Conservation (phyloP, 768 basidiomycete species). For the Arthromyces matolae region DNA sequence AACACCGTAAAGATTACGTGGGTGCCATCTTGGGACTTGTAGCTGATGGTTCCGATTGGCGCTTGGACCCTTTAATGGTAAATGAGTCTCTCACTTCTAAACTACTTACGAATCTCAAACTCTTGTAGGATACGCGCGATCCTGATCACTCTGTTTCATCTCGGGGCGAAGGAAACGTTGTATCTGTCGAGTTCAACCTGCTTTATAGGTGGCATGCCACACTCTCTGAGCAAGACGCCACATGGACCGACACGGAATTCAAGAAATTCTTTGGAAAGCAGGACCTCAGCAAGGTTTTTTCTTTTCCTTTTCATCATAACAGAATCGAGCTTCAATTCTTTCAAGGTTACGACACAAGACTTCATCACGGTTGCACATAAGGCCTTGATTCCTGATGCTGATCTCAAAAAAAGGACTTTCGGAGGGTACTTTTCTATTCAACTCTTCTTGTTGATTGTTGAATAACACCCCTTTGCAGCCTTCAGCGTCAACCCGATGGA, state of each 20-base stretch:
- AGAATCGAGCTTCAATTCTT: neutral
- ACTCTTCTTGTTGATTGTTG: neutral
- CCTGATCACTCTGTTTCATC: conserved; percentile 48
- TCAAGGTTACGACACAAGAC: conserved; percentile 32
- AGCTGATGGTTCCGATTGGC: conserved; percentile 62
- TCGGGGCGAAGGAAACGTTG: conserved; percentile 71
- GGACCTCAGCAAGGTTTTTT: conserved; percentile 37
- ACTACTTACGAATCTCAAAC: neutral
- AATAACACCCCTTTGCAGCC: conserved; percentile 25
- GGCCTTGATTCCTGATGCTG: conserved; percentile 25
- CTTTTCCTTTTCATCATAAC: neutral
- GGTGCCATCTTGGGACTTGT: conserved; percentile 69
- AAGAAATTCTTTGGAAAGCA: conserved; percentile 35
- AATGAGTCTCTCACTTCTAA: conserved; percentile 7
- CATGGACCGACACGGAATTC: conserved; percentile 54
- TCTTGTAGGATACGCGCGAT: conserved; percentile 45
- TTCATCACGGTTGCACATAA: conserved; percentile 34
- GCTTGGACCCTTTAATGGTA: conserved; percentile 65
- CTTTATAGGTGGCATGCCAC: conserved; percentile 67
- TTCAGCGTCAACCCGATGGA: conserved; percentile 48
- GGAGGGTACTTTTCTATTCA: conserved; percentile 33
- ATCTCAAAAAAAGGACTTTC: conserved; percentile 54
- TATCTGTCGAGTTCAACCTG: conserved; percentile 73
- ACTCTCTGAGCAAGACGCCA: conserved; percentile 48
- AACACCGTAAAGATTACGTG: conserved; percentile 57